Conservation (phyloP, 139 green algal genomes). For the Volvox reticuliferus region DNA sequence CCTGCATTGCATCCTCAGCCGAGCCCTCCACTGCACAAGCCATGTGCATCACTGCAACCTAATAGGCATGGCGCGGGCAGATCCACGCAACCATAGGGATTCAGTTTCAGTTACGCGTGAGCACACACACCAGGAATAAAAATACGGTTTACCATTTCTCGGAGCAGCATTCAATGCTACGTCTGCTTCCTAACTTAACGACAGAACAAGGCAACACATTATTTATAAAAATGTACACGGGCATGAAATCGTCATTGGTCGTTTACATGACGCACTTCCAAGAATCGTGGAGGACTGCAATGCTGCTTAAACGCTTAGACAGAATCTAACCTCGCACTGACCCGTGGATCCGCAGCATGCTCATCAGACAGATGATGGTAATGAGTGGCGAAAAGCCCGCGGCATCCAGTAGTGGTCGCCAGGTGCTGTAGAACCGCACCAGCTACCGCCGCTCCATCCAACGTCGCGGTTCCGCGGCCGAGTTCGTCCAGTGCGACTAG, state of each 20-base stretch:
- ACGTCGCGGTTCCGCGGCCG: conserved; percentile 95
- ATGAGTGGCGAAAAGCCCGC: conserved; percentile 97
- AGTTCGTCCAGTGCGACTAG: conserved; percentile 98
- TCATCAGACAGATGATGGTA: conserved; percentile 93
- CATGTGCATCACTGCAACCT: conserved; percentile 91
- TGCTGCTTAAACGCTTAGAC: too few relatives aligned
- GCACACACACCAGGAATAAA: too few relatives aligned
- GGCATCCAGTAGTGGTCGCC: conserved; percentile 70
- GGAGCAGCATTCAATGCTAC: too few relatives aligned
- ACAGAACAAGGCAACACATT: too few relatives aligned
- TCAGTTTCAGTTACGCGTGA: too few relatives aligned
- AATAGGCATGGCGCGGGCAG: not conserved
- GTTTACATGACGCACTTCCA: too few relatives aligned
- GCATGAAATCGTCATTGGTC: too few relatives aligned
- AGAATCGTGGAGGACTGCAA: too few relatives aligned
- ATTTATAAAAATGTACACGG: too few relatives aligned
- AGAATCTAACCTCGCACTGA: not conserved
- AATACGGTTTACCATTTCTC: too few relatives aligned
- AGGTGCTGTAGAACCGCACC: conserved; percentile 92
- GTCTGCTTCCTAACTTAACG: too few relatives aligned
- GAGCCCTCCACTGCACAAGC: conserved; percentile 74
- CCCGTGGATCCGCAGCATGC: conserved; percentile 65
- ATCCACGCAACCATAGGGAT: too few relatives aligned
- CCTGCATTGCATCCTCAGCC: not conserved
- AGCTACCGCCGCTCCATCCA: conserved; percentile 96